Base-by-base conservation (phyloP, 306 rosid species). In the Arachis hypogaea region DNA sequence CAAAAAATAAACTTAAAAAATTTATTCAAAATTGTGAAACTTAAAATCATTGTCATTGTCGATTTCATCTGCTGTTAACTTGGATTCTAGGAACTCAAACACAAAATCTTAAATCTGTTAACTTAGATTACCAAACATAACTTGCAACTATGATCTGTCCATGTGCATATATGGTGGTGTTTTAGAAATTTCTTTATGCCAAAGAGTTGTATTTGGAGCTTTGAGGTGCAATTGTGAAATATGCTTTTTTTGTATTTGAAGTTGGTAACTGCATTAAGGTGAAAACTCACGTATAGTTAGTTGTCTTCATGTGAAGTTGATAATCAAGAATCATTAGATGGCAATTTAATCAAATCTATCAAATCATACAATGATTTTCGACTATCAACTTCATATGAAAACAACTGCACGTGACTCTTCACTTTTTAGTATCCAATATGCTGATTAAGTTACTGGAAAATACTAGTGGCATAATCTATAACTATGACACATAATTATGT, bases 61-160 rank as follows among this genome's bases (percentile, higher is more conserved):
- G 8, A 42, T 11, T 7, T 2, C 8, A 70, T 40, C 45, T 42
- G 18, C 14, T 9, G 36, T 46, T 6, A 69, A 4, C n/a, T 49
- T 72, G 7, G 45, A 47, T 36, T 9, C 61, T 8, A 5, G 52
- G 28, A 73, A 47, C 30, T 56, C 7, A 9, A 9, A 38, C 41
- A 60, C 28, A 47, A 5, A 38, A 36, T 18, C 14, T 33, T 63
- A 41, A 63, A 63, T 74, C 4, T 40, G 55, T 4, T 41, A 51
- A 33, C 44, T 47, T 47, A 1, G 36, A 36, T 16, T 11, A 33
- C 38, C 22, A 50, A n/a, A 14, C n/a, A 7, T 73, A 29, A 62
- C 43, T 73, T 36, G 41, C 28, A 44, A 65, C 40, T 65, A 41
- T 63, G 18, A 60, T 29, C 61, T 60, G 49, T 59, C 50, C 69